Base-by-base conservation (phyloP, 257 asterid genomes). In the Rubia yunnanensis region DNA sequence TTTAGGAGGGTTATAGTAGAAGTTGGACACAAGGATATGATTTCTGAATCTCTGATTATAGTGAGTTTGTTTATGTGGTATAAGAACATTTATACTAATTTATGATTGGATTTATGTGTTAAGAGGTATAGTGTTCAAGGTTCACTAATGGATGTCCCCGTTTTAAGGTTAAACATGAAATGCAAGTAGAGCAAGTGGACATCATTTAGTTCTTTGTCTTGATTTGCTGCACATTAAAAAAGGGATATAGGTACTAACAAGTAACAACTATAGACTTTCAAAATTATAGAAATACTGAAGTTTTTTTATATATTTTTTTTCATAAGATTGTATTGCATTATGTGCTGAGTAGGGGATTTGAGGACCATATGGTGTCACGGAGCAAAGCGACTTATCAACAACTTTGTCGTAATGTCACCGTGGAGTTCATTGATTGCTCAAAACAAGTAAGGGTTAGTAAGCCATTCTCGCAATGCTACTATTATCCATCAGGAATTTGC, bases 371-470 rank as follows among this genome's bases (percentile, higher is more conserved):
- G 84, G 83, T 74, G 67, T 87, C 95, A 56, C 95, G 99, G 67
- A 85, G 74, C 60, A 97, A 92, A 77, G 73, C 73, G 60, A 84
- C 94, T 78, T 92, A 86, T 79, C 97, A 84, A 73, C 81, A 89
- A 85, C 89, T 92, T 74, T 92, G 99, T 79, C 76, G 88, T 63
- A 89, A 83, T 79, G 86, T 92, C 39, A 89, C 99, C 44, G 76
- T 68, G 32, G 99, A 92, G 68, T 92, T 92, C 69, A 89, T 76
- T 76, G 92, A 92, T 68, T 92, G 97, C 74, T 92, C 99, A 7
- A 59, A 31, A 31, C 44, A 59, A n/a, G n/a, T n/a, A n/a, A n/a
- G n/a, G n/a, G n/a, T n/a, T n/a, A 31, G 99, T 87, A 28, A 74
- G 85, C 81, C 46, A 35, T 10, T 50, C 41, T 35, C 8, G 23